Conservation (phyloP, 1,139 yeast species). For the Lodderomyces parapsilosis region DNA sequence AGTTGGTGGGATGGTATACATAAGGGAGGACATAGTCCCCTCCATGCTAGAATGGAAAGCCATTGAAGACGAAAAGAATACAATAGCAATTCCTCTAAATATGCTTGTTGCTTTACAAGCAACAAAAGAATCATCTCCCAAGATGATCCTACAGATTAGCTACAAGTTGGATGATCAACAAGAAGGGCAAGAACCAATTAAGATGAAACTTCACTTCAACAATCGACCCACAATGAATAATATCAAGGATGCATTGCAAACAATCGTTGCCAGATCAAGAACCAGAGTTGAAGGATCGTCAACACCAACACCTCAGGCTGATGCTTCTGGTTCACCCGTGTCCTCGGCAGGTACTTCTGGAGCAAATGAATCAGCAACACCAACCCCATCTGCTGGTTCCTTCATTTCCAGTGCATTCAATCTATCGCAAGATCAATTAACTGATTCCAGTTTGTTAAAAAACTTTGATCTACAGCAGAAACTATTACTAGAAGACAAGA, state of each 20-base stretch:
- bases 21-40: conserved; percentile 67
- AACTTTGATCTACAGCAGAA: conserved; percentile 80
- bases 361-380: conserved; percentile 9
- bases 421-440: conserved; percentile 28
- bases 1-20: conserved; percentile 62
- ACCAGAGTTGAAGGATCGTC: conserved; percentile 22
- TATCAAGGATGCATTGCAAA: conserved; percentile 67
- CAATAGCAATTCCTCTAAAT: conserved; percentile 50
- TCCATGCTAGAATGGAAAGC: conserved; percentile 70
- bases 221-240: conserved; percentile 75
- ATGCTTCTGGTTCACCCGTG: conserved; percentile 10
- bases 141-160: conserved; percentile 64
- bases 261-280: conserved; percentile 66
- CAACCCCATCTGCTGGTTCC: conserved; percentile 6
- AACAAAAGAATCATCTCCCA: conserved; percentile 67
- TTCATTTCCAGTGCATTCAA: conserved; percentile 15
- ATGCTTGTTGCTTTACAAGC: conserved; percentile 66
- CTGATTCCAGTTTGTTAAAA: conserved; percentile 49
- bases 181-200: conserved; percentile 39
- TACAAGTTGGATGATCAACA: conserved; percentile 31
- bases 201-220: conserved; percentile 60
- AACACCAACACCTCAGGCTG: conserved; percentile 24
- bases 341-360: conserved; percentile 2
- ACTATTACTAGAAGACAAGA: conserved; percentile 65
- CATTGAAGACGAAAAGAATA: conserved; percentile 51